Base-by-base conservation (phyloP, 345 rosid genomes). In the Eutrema japonicum region DNA sequence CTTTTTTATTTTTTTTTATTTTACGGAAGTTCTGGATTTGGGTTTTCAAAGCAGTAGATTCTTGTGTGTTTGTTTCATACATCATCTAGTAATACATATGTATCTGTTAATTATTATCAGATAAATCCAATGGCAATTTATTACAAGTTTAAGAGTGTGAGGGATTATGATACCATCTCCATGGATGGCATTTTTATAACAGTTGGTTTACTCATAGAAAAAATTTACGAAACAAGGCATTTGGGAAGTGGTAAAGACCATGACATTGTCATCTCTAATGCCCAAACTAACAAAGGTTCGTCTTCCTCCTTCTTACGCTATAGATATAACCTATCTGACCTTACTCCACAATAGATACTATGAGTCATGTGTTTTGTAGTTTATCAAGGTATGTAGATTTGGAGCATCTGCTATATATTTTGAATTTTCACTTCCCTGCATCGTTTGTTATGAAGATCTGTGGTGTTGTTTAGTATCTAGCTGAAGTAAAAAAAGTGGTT, bases 111-210 rank as follows among this genome's bases (percentile, higher is more conserved):
- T 64, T 60, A 77, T 18, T 18, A 18, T 77, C 80, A 77, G 80
- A 77, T 71, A 48, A 71, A 55, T 70, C 66, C 4, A 77, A 95
- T 95, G 99, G 94, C 99, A 77, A 96, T 95, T 43, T 90, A 90
- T 87, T 95, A 92, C 88, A 95, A 95, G 83, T 95, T 92, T 85
- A 92, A 95, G 92, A 95, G 99, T 86, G 99, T 98, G 61, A 87
- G 82, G 91, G n/a, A n/a, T n/a, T n/a, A n/a, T n/a, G n/a, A n/a
- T n/a, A n/a, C n/a, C n/a, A n/a, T n/a, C n/a, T n/a, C n/a, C 66
- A 83, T 92, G 94, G 99, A 90, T 79, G 97, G 98, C 35, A 89
- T 97, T 56, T 95, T 95, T 86, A 90, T 95, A 80, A 82, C 96
- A 13, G 96, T 92, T 78, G 97, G 98, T 85, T 82, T 84, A 61